Percentiles rank a stretch among this genome's conserved stretches.
phyloP scores from a whole-genome alignment of 2,329 filamentous ascomycete genomes.

The Kalmusia sp. region DNA sequence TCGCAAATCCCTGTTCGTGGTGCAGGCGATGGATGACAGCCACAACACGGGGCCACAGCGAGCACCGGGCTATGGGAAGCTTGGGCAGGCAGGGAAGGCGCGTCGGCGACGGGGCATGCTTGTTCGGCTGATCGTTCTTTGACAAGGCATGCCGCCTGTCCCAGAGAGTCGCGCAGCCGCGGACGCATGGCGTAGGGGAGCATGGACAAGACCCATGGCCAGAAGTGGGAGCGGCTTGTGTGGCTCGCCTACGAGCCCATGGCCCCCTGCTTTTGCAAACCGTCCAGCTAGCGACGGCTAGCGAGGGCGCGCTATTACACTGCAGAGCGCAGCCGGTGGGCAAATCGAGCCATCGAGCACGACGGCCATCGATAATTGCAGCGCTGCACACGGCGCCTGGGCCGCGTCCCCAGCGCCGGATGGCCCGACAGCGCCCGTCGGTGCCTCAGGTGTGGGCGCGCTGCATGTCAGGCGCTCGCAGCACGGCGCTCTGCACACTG shows the following conservation, averaged over 20 bases:
- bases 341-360: constrained; percentile 31
- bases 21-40: constrained; percentile 48
- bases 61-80: constrained; percentile 46
- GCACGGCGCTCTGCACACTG: background rate
- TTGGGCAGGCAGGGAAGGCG: constrained; percentile 35
- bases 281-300: constrained; percentile 21
- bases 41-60: constrained; percentile 45
- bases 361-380: constrained; percentile 23
- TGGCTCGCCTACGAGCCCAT: constrained; percentile 31
- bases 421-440: background rate
- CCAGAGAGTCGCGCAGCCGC: constrained; percentile 43
- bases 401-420: constrained; percentile 7
- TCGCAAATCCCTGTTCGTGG: constrained; percentile 38
- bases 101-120: constrained; percentile 45
- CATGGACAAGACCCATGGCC: constrained; percentile 24
- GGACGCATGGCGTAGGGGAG: constrained; percentile 40
- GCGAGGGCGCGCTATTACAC: constrained; percentile 29
- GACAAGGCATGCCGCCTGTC: constrained; percentile 35
- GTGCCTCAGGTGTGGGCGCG: background rate
- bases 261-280: constrained; percentile 38
- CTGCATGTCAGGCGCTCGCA: constrained; percentile 5
- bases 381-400: constrained; percentile 21
- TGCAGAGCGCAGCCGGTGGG: constrained; percentile 33
- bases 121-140: constrained; percentile 52
- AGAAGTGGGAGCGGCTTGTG: constrained; percentile 25